phyloP scores from a whole-genome alignment of 208 protist genomes.

The Wallacemonas sp. region DNA sequence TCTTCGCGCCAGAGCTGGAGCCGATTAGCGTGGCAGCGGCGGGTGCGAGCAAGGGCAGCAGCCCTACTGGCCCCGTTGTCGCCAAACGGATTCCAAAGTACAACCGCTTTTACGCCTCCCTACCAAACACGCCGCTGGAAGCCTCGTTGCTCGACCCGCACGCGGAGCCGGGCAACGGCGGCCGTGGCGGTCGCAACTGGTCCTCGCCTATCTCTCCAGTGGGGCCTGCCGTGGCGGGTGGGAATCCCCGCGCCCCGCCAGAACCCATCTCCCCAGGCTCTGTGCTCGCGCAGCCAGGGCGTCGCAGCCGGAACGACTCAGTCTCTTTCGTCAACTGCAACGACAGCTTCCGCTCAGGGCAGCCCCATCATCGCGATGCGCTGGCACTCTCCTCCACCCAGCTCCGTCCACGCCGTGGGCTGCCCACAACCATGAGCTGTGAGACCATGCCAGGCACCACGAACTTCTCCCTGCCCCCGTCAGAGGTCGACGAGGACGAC shows the following conservation, averaged over 20 bases:
- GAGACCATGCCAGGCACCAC: slow-evolving; percentile 13
- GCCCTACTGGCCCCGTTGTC: slow-evolving; percentile 7
- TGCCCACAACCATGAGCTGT: slow-evolving; percentile 7
- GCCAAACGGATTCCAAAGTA: slow-evolving; percentile 32
- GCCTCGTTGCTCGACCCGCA: too few species aligned
- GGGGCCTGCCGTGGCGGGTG: too few species aligned
- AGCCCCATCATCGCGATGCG: background rate
- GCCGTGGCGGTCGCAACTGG: background rate
- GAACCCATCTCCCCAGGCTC: too few species aligned
- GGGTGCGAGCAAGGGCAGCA: background rate
- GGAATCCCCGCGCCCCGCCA: too few species aligned
- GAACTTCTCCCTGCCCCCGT: slow-evolving; percentile 7
- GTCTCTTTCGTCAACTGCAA: background rate
- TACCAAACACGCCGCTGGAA: slow-evolving; percentile 12
- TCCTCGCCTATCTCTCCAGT: too few species aligned
- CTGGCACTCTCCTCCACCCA: background rate
- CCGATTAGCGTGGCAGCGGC: background rate
- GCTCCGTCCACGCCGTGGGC: background rate
- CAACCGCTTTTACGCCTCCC: slow-evolving; percentile 44
- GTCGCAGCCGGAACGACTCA: background rate
- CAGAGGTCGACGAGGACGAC: slow-evolving; percentile 8
- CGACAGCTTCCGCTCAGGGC: background rate
- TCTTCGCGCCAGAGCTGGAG: slow-evolving; percentile 11
- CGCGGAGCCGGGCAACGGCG: too few species aligned
- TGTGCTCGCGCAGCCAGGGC: too few species aligned